Conservation (phyloP, 441 rosid species). For the Populus hybrid region DNA sequence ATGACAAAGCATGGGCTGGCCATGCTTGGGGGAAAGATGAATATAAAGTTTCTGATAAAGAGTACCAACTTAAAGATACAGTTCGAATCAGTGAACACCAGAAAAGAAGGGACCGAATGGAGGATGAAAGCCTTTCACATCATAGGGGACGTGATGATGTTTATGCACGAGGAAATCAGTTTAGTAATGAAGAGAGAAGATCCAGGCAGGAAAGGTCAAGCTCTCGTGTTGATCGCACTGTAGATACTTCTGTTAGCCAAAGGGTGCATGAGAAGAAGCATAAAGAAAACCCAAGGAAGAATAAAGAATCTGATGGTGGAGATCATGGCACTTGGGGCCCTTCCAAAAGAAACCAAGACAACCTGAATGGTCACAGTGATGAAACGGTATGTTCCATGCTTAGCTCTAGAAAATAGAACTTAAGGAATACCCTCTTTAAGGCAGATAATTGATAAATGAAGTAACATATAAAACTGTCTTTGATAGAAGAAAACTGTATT, state of each 20-base stretch:
- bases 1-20: constrained; percentile 65
- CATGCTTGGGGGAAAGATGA: constrained; percentile 62
- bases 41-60: constrained; percentile 63
- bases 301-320: constrained; percentile 63
- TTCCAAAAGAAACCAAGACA: constrained; percentile 69
- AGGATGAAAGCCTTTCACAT: constrained; percentile 60
- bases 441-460: constrained; percentile 3
- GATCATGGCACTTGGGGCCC: constrained; percentile 40
- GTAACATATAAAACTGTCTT: neutral
- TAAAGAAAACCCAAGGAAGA: constrained; percentile 62
- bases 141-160: constrained; percentile 62
- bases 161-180: constrained; percentile 51
- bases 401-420: neutral
- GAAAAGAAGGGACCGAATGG: constrained; percentile 67
- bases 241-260: constrained; percentile 54
- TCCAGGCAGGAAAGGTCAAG: constrained; percentile 69
- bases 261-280: constrained; percentile 63
- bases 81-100: constrained; percentile 59
- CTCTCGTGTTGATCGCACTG: constrained; percentile 50
- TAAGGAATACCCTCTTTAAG: neutral
- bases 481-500: neutral
- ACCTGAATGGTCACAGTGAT: constrained; percentile 52
- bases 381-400: constrained; percentile 65
- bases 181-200: constrained; percentile 58
- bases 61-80: constrained; percentile 59